These are phyloP conservation scores for Backusella macrospora DNA, from an alignment of 192 early-diverging fungal genomes.

Conservation along the genomic window DNA sequence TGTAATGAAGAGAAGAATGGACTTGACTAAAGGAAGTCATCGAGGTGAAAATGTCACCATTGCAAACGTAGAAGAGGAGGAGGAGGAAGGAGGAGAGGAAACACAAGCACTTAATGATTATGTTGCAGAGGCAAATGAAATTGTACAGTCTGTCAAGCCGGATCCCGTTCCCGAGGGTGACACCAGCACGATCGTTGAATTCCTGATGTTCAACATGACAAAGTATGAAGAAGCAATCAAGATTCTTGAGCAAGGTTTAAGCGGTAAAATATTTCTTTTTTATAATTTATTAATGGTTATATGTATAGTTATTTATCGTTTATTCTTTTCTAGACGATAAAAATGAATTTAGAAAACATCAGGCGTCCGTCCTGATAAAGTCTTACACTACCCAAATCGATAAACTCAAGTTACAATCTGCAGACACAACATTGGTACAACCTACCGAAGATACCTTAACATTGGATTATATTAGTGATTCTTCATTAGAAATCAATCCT, in stretches of 20 bases:
- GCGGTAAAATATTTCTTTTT: slow-evolving; percentile 45
- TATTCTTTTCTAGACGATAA: slow-evolving; percentile 52
- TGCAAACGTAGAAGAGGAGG: slow-evolving; percentile 17
- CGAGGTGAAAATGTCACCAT: slow-evolving; percentile 13
- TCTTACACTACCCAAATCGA: slow-evolving; percentile 56
- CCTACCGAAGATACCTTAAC: slow-evolving; percentile 16
- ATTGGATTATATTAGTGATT: slow-evolving; percentile 15
- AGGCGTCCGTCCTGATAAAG: slow-evolving; percentile 49
- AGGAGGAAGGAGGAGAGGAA: slow-evolving; percentile 25
- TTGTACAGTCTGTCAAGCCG: slow-evolving; percentile 26
- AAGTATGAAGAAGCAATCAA: slow-evolving; percentile 63
- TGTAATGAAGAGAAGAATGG: slow-evolving; percentile 71
- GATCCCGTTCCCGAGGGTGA: slow-evolving; percentile 13
- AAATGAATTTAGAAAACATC: slow-evolving; percentile 50
- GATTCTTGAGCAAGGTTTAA: slow-evolving; percentile 63
- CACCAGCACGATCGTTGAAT: not conserved
- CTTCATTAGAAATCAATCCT: slow-evolving; percentile 32
- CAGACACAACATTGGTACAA: slow-evolving; percentile 23
- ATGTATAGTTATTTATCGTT: not conserved
- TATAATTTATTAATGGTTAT: not conserved
- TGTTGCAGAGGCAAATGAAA: slow-evolving; percentile 31
- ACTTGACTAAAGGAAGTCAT: slow-evolving; percentile 36
- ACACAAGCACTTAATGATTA: slow-evolving; percentile 21
- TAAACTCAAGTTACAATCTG: slow-evolving; percentile 41
- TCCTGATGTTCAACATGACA: slow-evolving; percentile 37